Percentiles rank a stretch among this genome's conserved stretches.
Evolutionary conservation across 345 rosid species (phyloP).

Genomic region (Aegle marmelos): DNA sequence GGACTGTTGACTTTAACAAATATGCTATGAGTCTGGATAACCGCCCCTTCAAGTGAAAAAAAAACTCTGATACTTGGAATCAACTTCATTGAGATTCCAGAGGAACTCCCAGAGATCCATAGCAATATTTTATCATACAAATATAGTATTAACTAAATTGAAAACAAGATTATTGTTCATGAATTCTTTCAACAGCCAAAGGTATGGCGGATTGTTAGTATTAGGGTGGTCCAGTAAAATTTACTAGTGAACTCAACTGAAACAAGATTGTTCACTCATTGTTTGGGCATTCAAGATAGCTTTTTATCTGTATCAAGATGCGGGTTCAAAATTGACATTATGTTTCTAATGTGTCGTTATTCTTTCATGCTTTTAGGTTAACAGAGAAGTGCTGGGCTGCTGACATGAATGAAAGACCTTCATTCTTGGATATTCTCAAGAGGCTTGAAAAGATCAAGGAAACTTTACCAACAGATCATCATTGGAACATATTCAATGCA

Average conservation of each 20-base stretch:
- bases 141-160: no score
- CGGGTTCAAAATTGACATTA: background rate
- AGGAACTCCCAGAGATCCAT: background rate
- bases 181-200: background rate
- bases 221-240: background rate
- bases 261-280: background rate
- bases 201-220: background rate
- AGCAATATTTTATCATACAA: background rate
- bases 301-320: background rate
- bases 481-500: slow-evolving; percentile 76
- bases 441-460: slow-evolving; percentile 89
- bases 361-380: slow-evolving; percentile 40
- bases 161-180: background rate
- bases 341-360: slow-evolving; percentile 16
- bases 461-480: slow-evolving; percentile 59
- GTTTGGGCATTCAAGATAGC: background rate
- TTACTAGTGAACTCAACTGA: background rate
- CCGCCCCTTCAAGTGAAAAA: background rate
- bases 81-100: background rate
- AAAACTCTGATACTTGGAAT: background rate
- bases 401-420: slow-evolving; percentile 83
- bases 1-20: background rate
- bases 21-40: background rate
- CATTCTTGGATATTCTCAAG: slow-evolving; percentile 93
- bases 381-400: slow-evolving; percentile 83